A percentile compares a stretch with the other conserved stretches of the same genome.
These are phyloP conservation scores for Jatropha multifida DNA, from an alignment of 441 rosid species.

Conservation along the genomic window DNA sequence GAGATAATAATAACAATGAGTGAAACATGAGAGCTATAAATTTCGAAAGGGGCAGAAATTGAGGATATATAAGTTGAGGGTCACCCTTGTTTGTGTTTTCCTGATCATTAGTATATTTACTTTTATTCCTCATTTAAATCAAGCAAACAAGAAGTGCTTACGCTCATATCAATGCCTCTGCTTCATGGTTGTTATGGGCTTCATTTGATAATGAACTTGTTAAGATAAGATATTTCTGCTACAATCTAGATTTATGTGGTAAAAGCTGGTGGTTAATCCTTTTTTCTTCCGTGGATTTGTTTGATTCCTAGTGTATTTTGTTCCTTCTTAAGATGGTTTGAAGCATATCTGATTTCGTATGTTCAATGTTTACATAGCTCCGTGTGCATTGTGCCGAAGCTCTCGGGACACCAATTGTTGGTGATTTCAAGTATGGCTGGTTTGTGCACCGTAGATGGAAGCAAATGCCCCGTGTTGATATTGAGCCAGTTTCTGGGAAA, in stretches of 20 bases:
- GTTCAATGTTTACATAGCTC: slow-evolving; percentile 35
- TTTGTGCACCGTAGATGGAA: slow-evolving; percentile 64
- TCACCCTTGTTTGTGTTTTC: not conserved
- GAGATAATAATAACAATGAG: not conserved
- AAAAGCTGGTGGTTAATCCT: not conserved
- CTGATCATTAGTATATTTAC: not conserved
- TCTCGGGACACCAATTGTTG: slow-evolving; percentile 90
- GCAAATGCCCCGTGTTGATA: slow-evolving; percentile 39
- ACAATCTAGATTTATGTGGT: no score
- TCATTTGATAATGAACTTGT: not conserved
- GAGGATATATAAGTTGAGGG: not conserved
- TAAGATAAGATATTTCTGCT: not conserved
- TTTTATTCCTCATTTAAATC: not conserved
- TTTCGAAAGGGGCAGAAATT: slow-evolving; percentile 42
- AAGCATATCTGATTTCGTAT: not conserved
- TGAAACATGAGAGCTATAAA: not conserved
- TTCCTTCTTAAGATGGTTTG: not conserved
- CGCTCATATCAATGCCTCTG: not conserved
- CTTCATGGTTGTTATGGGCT: not conserved
- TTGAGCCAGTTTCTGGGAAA: slow-evolving; percentile 31
- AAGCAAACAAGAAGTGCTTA: no score
- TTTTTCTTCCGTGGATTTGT: not conserved
- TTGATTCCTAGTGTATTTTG: not conserved
- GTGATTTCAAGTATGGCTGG: slow-evolving; percentile 94
- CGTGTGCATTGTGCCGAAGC: slow-evolving; percentile 96